Conservation (phyloP, 139 green algal genomes). For the Deuterostichococcus epilithicus region DNA sequence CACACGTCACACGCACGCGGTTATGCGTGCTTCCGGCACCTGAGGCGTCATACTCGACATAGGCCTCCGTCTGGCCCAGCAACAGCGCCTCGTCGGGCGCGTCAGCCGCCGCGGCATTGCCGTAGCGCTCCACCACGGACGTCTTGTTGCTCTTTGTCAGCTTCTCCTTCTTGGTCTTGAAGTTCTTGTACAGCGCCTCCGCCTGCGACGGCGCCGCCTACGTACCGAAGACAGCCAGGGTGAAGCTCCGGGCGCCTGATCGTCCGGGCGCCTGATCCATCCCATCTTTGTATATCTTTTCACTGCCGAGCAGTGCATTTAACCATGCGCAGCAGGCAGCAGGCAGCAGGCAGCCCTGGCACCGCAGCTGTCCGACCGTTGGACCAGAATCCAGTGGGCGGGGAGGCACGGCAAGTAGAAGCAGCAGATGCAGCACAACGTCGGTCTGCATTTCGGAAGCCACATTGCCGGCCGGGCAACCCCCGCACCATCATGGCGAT, state of each 20-base stretch:
- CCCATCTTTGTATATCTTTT: neutral
- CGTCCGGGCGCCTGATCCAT: neutral
- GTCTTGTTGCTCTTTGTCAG: conserved; percentile 58
- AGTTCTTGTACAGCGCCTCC: conserved; percentile 84
- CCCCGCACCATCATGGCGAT: conserved; percentile 53
- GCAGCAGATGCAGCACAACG: too few relatives aligned
- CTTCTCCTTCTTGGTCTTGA: conserved; percentile 89
- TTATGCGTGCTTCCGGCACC: conserved; percentile 41
- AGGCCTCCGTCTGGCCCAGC: conserved; percentile 81
- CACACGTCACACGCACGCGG: neutral
- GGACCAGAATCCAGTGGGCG: too few relatives aligned
- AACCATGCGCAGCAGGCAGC: too few relatives aligned
- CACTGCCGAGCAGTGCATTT: too few relatives aligned
- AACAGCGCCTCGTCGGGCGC: conserved; percentile 56
- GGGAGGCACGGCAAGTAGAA: too few relatives aligned
- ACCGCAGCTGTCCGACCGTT: too few relatives aligned
- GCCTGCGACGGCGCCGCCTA: conserved; percentile 85
- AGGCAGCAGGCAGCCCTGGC: too few relatives aligned
- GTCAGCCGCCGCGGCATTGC: conserved; percentile 56
- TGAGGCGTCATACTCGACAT: conserved; percentile 93
- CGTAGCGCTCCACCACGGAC: conserved; percentile 83
- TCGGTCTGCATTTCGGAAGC: too few relatives aligned
- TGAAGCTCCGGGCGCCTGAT: neutral
- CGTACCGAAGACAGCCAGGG: neutral
- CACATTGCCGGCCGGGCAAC: too few relatives aligned